Evolutionary conservation across 2,329 filamentous ascomycete species (phyloP), one percentile per base, ranked within the genome.

Genomic region (Pestalotiopsis sp.): DNA sequence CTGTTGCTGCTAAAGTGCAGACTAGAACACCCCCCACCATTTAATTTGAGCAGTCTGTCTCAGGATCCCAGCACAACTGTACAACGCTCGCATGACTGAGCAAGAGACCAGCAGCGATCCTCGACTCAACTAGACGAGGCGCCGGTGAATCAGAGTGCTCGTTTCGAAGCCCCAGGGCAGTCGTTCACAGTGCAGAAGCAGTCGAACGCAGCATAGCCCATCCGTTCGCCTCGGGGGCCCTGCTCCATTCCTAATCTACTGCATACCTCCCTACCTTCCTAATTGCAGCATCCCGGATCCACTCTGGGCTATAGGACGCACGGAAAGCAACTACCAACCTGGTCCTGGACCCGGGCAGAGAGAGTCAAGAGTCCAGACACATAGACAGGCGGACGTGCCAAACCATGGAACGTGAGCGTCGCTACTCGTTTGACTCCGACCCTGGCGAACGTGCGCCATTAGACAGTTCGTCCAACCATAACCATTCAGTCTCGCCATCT

Each of bases 361-460:
- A 36, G 57, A 25, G 17, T 17, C 60, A 14, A n/a, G 31, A 36
- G 31, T 36, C 31, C 6, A 36, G 31, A 36, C 31, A 36, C 31
- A 36, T 36, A 52, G 7, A 23, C 45, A 52, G 45, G 45, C 45
- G 45, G 20, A 52, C 45, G 45, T 52, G 45, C 45, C 17, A 25
- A 68, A 69, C 62, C 38, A 77, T 77, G 74, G 74, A 70, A 52
- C 72, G 75, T 69, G 74, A 70, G 39, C 72, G 75, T 69, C 75
- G 74, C 64, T 77, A 77, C 68, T 78, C 74, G 60, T 74, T 74
- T 67, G 74, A 75, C 52, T 76, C 73, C 11, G 75, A 76, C 66
- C 70, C 72, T 49, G 74, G 74, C 72, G 76, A 77, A 71, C 70
- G 60, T 69, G 73, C 70, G 62, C 76, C 76, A 68, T 74, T 78